These are phyloP conservation scores for Leccinum arenicola DNA, from an alignment of 768 basidiomycete genomes.

Conservation along the genomic window DNA sequence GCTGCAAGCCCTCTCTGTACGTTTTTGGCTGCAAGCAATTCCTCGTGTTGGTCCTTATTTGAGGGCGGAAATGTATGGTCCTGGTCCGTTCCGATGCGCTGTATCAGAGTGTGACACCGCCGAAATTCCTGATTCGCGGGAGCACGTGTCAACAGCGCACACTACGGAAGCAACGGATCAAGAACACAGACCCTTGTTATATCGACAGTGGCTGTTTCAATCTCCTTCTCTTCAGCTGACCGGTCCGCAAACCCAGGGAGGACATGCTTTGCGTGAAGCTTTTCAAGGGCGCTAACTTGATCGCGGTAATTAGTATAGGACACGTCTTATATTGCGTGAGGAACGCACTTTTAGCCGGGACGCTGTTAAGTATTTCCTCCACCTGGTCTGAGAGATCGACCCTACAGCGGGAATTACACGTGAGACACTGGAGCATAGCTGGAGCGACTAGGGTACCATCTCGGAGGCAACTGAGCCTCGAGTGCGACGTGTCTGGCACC, in stretches of 20 bases:
- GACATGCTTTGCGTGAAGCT: slow-evolving; percentile 92
- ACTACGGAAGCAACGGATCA: slow-evolving; percentile 7
- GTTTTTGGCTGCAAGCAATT: slow-evolving; percentile 74
- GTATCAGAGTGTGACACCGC: slow-evolving; percentile 49
- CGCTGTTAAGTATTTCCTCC: slow-evolving; percentile 66
- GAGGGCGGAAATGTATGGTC: slow-evolving; percentile 64
- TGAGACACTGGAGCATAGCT: slow-evolving; percentile 9
- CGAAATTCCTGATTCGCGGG: slow-evolving; percentile 34
- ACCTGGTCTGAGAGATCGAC: slow-evolving; percentile 92
- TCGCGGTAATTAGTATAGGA: slow-evolving; percentile 14
- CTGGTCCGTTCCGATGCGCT: slow-evolving; percentile 61
- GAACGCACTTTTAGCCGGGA: slow-evolving; percentile 73
- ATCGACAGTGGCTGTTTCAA: slow-evolving; percentile 78
- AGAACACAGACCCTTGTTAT: slow-evolving; percentile 73
- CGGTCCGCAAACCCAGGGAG: slow-evolving; percentile 97
- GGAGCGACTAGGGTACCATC: slow-evolving; percentile 57
- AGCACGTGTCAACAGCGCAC: slow-evolving; percentile 6
- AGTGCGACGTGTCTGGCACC: slow-evolving; percentile 46
- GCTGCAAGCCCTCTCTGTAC: slow-evolving; percentile 96
- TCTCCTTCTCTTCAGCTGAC: slow-evolving; percentile 89
- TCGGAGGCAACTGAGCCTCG: slow-evolving; percentile 70
- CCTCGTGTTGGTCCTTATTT: slow-evolving; percentile 46
- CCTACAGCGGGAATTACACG: slow-evolving; percentile 45
- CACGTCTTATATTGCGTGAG: slow-evolving; percentile 11
- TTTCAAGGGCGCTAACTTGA: slow-evolving; percentile 85